Evolutionary conservation across 139 green algal genomes (phyloP).

Genomic region (Chlorella ohadii): DNA sequence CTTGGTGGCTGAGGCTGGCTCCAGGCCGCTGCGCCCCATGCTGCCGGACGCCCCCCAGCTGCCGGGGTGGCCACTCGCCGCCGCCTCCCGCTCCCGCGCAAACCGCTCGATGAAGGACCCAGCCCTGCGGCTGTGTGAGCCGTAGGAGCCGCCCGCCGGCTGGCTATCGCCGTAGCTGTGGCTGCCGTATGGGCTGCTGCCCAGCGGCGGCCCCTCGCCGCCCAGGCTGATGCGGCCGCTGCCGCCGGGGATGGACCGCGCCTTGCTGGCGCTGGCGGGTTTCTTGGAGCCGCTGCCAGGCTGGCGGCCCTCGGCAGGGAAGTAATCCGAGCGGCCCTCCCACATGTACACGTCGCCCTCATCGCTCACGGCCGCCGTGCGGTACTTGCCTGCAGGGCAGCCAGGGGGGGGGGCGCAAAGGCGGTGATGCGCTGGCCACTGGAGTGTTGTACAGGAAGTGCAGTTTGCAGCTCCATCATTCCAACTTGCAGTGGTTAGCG

Average conservation of each 20-base stretch:
- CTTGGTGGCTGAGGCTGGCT: neutral
- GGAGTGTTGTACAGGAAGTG: no score
- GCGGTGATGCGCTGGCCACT: no score
- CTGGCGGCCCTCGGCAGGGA: constrained; percentile 43
- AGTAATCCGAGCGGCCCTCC: constrained; percentile 70
- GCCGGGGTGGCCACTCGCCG: neutral
- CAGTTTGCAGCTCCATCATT: no score
- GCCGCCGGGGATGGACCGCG: constrained; percentile 19
- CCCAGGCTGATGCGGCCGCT: neutral
- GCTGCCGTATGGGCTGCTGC: neutral
- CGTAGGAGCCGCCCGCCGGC: constrained; percentile 1
- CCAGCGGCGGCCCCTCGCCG: constrained; percentile 3
- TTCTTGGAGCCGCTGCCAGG: constrained; percentile 53
- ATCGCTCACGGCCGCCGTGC: constrained; percentile 82
- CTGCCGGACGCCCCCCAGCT: neutral
- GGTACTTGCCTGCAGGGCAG: constrained; percentile 79
- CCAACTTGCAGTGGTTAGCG: neutral
- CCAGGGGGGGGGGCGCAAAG: neutral
- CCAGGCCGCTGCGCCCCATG: neutral
- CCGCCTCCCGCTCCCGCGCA: constrained; percentile 14
- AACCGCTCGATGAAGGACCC: constrained; percentile 39
- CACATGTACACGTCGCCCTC: constrained; percentile 86
- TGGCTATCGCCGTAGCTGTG: neutral
- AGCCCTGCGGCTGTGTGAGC: neutral
- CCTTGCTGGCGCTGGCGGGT: neutral